phyloP scores from a whole-genome alignment of 73 alveolate genomes.

The Tetrahymena malaccensis region DNA sequence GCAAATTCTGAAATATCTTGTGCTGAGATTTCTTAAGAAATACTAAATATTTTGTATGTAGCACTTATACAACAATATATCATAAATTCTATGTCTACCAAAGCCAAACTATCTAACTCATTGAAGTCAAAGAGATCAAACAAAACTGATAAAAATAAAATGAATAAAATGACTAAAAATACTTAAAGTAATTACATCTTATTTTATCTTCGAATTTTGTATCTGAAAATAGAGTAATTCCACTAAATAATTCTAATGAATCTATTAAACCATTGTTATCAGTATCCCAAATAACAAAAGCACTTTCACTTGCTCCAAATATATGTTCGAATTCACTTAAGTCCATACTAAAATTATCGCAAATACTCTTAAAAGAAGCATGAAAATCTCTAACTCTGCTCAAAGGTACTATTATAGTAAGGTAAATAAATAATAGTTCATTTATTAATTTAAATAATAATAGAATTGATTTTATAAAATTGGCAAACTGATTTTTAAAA shows the following conservation, averaged over 20 bases:
- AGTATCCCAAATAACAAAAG: constrained; percentile 88
- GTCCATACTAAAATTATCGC: constrained; percentile 85
- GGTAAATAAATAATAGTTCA: not conserved
- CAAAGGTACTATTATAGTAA: not conserved
- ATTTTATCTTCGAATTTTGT: constrained; percentile 31
- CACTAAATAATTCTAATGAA: constrained; percentile 82
- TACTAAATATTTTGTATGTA: constrained; percentile 74
- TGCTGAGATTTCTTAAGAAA: constrained; percentile 52
- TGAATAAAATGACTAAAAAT: not conserved
- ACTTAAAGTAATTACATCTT: not conserved
- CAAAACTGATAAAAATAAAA: constrained; percentile 12
- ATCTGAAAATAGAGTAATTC: constrained; percentile 72
- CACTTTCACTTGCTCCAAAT: constrained; percentile 76
- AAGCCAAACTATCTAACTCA: constrained; percentile 76
- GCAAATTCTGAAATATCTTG: constrained; percentile 53
- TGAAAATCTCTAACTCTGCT: constrained; percentile 82
- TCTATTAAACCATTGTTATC: constrained; percentile 92
- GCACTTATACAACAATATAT: constrained; percentile 84
- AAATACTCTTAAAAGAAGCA: constrained; percentile 82
- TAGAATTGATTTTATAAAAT: too few relatives aligned
- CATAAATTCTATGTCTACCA: constrained; percentile 86
- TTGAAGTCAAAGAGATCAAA: constrained; percentile 95
- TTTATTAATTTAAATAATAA: not conserved
- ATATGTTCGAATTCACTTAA: constrained; percentile 89
- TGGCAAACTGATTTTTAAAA: too few relatives aligned